Evolutionary conservation across 2,329 filamentous ascomycete genomes (phyloP), one percentile per base, ranked within the genome.

Genomic region (Orbilia ellipsospora): DNA sequence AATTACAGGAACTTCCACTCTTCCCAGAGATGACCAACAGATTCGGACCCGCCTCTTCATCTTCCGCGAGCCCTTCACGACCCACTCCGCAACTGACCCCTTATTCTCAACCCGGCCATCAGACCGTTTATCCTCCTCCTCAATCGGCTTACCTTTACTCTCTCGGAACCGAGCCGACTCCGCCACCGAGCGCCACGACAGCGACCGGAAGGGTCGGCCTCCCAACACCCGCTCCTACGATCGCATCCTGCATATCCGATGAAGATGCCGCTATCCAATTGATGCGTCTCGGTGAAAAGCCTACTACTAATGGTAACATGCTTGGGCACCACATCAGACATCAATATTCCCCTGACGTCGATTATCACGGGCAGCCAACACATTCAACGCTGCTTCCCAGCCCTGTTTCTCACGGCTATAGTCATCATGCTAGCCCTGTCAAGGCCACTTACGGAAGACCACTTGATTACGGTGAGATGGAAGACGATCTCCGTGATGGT

Each of bases 181-280:
- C 73, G 56, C 73, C 73, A 8, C 84, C 78, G 82, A 81, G 78
- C 83, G 84, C 77, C 82, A 84, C 57, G 79, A 82, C 61, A 83
- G 81, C 59, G 81, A 85, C 77, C 23, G 77, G 73, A 15, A 77
- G 73, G 44, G 89, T 90, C 65, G 88, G 96, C 79, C 85, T 97
- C 77, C 94, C 94, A 18, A 99, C 95, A 1, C 95, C 95, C 26
- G 95, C 98, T 80, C 94, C 94, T n/a, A 99, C 95, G 12, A 92
- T 98, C 79, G 92, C 92, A 65, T 98, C 94, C 83, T 96, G 93
- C 82, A 94, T 99, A 82, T 98, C 94, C 13, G 95, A 99, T 81
- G 95, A 99, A 83, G 95, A 99, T 83, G 95, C 98, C 77, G 95
- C 95, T 69, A 90, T 97, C 81, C 95, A 98, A 84, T 86, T 99